Percentiles rank a stretch among this genome's conserved stretches.
These are phyloP conservation scores for Juglanconis oblonga DNA, from an alignment of 2,329 filamentous ascomycete genomes.

Conservation along the genomic window DNA sequence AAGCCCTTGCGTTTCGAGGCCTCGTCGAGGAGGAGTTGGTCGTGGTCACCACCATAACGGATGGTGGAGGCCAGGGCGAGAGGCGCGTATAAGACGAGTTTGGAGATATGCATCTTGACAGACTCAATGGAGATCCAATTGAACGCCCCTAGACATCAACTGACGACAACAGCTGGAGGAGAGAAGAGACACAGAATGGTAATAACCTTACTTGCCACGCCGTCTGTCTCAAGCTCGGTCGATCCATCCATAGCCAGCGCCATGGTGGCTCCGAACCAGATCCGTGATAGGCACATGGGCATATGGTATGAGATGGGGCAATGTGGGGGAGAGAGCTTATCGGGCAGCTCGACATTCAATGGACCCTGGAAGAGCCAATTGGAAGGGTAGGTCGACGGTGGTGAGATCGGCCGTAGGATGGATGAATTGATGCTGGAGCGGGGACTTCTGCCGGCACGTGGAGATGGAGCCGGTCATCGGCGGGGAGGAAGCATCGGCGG, in stretches of 20 bases:
- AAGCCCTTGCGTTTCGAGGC: slow-evolving; percentile 7
- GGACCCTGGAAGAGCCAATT: background rate
- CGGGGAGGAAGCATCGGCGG: background rate
- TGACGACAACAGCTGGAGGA: background rate
- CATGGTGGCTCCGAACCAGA: background rate
- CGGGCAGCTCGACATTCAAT: background rate
- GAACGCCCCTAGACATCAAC: background rate
- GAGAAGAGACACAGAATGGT: background rate
- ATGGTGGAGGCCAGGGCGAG: slow-evolving; percentile 14
- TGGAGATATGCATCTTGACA: slow-evolving; percentile 8
- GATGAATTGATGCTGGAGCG: background rate
- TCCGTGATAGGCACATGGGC: slow-evolving; percentile 5
- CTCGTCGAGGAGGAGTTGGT: background rate
- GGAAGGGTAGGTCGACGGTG: background rate
- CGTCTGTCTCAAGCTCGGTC: background rate
- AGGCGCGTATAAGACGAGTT: slow-evolving; percentile 1
- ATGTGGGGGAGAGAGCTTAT: background rate
- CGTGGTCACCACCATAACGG: background rate
- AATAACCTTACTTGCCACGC: background rate
- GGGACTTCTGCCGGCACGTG: slow-evolving; percentile 1
- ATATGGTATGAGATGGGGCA: background rate
- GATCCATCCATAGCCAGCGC: background rate
- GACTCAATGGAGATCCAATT: background rate
- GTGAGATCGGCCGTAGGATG: background rate
- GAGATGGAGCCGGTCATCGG: slow-evolving; percentile 2